Conservation (phyloP, 106 monocot species). For the Iris macrosiphon region DNA sequence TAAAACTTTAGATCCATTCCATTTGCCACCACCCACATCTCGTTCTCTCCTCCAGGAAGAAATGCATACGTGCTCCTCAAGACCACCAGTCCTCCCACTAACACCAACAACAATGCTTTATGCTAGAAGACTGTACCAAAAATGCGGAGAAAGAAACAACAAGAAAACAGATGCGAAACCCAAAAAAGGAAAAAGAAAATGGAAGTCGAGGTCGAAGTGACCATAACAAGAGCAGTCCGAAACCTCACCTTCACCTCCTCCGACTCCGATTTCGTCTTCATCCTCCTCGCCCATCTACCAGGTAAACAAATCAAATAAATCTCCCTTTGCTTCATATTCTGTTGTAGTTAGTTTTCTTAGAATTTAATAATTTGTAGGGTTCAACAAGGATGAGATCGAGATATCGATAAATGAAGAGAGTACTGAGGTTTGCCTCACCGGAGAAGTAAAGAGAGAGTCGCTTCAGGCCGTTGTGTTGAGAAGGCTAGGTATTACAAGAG, state of each 20-base stretch:
- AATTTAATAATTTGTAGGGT: constrained; percentile 18
- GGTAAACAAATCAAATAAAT: constrained; percentile 13
- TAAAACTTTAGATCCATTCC: not conserved
- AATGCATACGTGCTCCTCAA: constrained; percentile 24
- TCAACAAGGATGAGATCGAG: constrained; percentile 35
- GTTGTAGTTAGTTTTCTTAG: not conserved
- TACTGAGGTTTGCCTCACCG: constrained; percentile 22
- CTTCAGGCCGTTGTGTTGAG: constrained; percentile 14
- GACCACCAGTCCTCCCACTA: not conserved
- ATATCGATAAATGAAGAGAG: constrained; percentile 20
- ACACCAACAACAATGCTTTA: not conserved
- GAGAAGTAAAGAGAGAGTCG: constrained; percentile 15
- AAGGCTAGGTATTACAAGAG: constrained; percentile 11
- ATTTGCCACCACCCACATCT: not conserved
- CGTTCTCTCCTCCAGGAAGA: constrained; percentile 15
- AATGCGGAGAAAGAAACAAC: not conserved
- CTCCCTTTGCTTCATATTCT: not conserved
- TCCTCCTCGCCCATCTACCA: constrained; percentile 43
- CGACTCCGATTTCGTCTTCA: constrained; percentile 28
- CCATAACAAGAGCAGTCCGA: constrained; percentile 2
- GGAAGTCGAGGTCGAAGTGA: constrained; percentile 43
- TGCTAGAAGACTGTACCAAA: not conserved
- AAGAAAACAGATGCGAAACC: not conserved
- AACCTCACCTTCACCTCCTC: constrained; percentile 39
- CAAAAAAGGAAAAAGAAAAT: not conserved